Conservation (phyloP, 1,139 yeast genomes). For the Kodamaea sp. region DNA sequence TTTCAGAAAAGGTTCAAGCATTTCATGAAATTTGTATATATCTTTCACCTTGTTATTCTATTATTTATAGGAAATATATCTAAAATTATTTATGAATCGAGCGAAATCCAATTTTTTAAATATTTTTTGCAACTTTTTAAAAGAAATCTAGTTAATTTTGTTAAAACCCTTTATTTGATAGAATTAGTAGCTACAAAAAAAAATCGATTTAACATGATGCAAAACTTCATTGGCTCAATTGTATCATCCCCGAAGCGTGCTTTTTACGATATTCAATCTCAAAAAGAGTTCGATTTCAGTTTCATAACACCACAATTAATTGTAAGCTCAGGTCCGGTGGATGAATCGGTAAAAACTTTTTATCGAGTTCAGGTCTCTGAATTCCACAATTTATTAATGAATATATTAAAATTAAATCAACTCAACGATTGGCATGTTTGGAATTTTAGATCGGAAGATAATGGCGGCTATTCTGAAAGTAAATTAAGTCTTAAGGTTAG, state of each 20-base stretch:
- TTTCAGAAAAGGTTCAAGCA: no score
- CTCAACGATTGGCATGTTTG: slow-evolving; percentile 62
- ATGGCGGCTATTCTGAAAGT: slow-evolving; percentile 44
- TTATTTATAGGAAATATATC: not conserved
- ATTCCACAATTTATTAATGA: slow-evolving; percentile 28
- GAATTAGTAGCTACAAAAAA: not conserved
- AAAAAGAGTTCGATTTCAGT: slow-evolving; percentile 52
- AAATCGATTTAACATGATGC: not conserved
- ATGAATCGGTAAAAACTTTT: slow-evolving; percentile 36
- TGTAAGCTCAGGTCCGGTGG: slow-evolving; percentile 74
- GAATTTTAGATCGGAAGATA: slow-evolving; percentile 61
- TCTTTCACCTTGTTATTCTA: not conserved
- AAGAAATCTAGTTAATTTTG: not conserved
- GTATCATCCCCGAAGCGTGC: slow-evolving; percentile 28
- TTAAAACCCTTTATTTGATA: not conserved
- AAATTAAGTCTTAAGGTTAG: slow-evolving; percentile 30
- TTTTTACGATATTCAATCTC: slow-evolving; percentile 17
- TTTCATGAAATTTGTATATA: not conserved
- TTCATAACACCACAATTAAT: slow-evolving; percentile 59
- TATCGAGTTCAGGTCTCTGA: slow-evolving; percentile 57
- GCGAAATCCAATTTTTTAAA: not conserved
- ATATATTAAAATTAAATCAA: slow-evolving; percentile 50
- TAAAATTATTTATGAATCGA: no score
- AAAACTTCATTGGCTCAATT: slow-evolving; percentile 14
- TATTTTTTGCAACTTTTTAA: slow-evolving; percentile 1